Base-by-base conservation (phyloP, 768 basidiomycete genomes). In the Paxillus involutus region DNA sequence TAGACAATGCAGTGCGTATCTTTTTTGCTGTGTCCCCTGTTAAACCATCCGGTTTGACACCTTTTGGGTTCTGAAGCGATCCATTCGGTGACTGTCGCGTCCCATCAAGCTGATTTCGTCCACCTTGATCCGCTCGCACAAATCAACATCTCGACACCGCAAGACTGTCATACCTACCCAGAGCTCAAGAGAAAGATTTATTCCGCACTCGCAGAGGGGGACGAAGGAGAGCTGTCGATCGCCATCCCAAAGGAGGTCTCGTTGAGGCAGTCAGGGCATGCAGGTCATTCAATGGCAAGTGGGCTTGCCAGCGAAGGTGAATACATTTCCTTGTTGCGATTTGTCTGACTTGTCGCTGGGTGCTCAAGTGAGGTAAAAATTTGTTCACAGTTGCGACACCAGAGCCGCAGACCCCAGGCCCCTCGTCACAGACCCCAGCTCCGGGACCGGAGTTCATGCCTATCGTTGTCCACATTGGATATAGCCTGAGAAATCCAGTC, bases 141-240 rank as follows among this genome's bases (percentile, higher is more conserved):
- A 58, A 75, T 91, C 60, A 78, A 75, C 57, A 77, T 86, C 63
- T 84, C 80, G 36, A 85, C 86, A 59, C 77, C 84, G 11, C 79
- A 81, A 59, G 92, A 97, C 68, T 86, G 89, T 54, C 91, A 94
- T 64, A 81, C 83, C 51, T 94, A 96, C 73, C 91, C 94, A 6
- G 97, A 97, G 67, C 77, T 95, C 55, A 98, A 97, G 77, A 81
- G 97, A 54, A 89, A 87, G 73, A 71, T 97, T 39, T 98, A 94
- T 75, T 83, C 92, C 0, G 92, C 96, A 0, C 77, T 94, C 48
- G 84, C 92, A 56, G 97, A 98, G 64, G 82, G 85, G 41, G 94
- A 96, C 60, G 94, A 98, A 68, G 97, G 96, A 53, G 97, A 98
- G 71, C 69, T 99, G 32, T 92, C 93, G 6, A 92, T 99, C 62